A percentile compares a stretch with the other conserved stretches of the same genome.
These are phyloP conservation scores for Tulasnella calospora DNA, from an alignment of 768 basidiomycete genomes.

Conservation along the genomic window DNA sequence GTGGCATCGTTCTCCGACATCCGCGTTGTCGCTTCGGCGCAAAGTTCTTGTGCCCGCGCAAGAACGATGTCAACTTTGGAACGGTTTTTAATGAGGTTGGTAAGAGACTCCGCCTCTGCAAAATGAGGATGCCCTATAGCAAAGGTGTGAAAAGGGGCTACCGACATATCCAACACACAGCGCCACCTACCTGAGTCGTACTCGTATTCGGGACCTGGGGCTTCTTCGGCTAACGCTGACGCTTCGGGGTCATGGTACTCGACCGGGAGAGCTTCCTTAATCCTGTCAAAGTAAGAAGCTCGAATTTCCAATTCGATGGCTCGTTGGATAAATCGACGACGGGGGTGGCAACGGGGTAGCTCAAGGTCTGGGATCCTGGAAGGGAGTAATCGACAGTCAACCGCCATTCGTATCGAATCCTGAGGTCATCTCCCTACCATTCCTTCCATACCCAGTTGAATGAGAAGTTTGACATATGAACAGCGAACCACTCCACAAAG, in stretches of 20 bases:
- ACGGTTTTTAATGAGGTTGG: conserved; percentile 75
- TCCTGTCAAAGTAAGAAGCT: conserved; percentile 87
- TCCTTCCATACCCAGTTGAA: conserved; percentile 99
- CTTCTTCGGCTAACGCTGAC: conserved; percentile 58
- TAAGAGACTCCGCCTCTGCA: conserved; percentile 70
- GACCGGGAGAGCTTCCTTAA: conserved; percentile 81
- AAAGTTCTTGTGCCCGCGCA: conserved; percentile 63
- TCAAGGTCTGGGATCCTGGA: conserved; percentile 79
- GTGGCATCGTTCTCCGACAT: conserved; percentile 57
- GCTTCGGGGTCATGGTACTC: conserved; percentile 65
- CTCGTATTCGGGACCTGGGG: conserved; percentile 74
- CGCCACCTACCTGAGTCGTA: conserved; percentile 64
- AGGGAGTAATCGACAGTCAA: not conserved
- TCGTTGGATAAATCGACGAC: conserved; percentile 78
- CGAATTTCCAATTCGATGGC: conserved; percentile 87
- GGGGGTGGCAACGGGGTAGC: conserved; percentile 72
- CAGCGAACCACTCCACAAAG: conserved; percentile 91
- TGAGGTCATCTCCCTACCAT: conserved; percentile 55
- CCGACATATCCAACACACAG: conserved; percentile 4
- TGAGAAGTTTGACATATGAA: conserved; percentile 96
- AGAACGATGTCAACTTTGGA: conserved; percentile 78
- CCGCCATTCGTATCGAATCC: not conserved
- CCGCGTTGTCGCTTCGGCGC: conserved; percentile 51
- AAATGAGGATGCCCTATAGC: conserved; percentile 65
- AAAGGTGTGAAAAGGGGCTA: not conserved